phyloP scores from a whole-genome alignment of 164 flowering plant genomes.

The Vitis labrusca region DNA sequence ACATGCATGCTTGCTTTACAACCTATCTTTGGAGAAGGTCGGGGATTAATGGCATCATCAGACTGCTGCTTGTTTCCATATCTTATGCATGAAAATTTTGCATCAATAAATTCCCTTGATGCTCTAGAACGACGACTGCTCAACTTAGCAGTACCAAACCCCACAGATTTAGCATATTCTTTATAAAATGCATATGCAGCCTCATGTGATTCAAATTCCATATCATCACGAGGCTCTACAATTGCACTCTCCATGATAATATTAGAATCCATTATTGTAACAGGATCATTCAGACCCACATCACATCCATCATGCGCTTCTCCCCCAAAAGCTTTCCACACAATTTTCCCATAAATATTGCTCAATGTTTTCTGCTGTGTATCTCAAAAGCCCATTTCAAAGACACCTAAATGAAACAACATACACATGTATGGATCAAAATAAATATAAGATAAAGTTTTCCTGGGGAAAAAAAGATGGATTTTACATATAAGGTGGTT shows the following conservation, averaged over 20 bases:
- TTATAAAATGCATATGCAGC: slow-evolving; percentile 48
- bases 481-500: no score
- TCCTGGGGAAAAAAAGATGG: no score
- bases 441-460: no score
- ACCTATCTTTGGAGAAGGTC: slow-evolving; percentile 52
- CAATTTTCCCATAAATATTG: slow-evolving; percentile 1
- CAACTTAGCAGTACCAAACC: slow-evolving; percentile 53
- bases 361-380: no score
- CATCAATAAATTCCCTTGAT: slow-evolving; percentile 52
- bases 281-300: slow-evolving; percentile 11
- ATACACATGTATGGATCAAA: no score
- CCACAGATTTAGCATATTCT: slow-evolving; percentile 52
- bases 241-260: slow-evolving; percentile 6
- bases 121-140: slow-evolving; percentile 53
- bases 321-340: background rate
- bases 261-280: slow-evolving; percentile 23
- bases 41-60: slow-evolving; percentile 51
- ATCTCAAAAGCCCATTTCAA: no score
- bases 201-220: slow-evolving; percentile 57
- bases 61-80: slow-evolving; percentile 53
- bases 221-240: slow-evolving; percentile 25
- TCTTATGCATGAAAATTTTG: slow-evolving; percentile 52
- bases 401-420: no score
- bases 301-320: background rate
- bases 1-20: slow-evolving; percentile 67